Evolutionary conservation across 129 eudicot genomes (phyloP), one percentile per base, ranked within the genome.

Genomic region (Flaveria linearis): DNA sequence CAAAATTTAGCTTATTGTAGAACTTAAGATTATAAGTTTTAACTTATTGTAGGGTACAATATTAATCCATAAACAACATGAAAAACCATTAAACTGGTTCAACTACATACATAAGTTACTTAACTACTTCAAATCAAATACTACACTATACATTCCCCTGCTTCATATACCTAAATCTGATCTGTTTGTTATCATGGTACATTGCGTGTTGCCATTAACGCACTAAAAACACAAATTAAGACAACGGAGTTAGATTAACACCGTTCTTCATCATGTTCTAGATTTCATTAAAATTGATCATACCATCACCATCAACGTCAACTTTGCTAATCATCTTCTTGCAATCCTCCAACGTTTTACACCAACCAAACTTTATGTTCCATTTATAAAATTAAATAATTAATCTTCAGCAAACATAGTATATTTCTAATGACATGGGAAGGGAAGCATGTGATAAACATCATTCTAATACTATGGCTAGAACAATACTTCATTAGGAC

Each of bases 231-330:
- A 1, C 12, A 4, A 56, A 46, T 68, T 69, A 87, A 50, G 90
- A 76, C 51, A 82, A 49, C 3, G 84, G 61, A 57, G 79, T 56
- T 39, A 84, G 76, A 51, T 75, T 76, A 42, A 43, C 70, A 75
- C 91, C 91, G 58, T 49, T 53, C 82, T 76, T 91, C 97, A 91
- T 91, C 97, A 91, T 91, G 73, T 11, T 81, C 85, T 88, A 88
- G 69, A 91, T 88, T 79, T 91, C 97, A 68, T 76, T 76, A 75
- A 86, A 91, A 66, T 80, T 85, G 50, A 91, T 88, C 97, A 86
- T 91, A 14, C 97, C 97, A 91, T 91, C 97, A 70, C 97, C 97
- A 85, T 91, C 95, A 36, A 76, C 52, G 43, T 91, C 97, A 68
- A 91, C 95, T 41, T 86, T 85, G 76, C 73, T 88, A 20, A 88